These are phyloP conservation scores for Hygrophoropsis aurantiaca DNA, from an alignment of 768 basidiomycete species.

Conservation along the genomic window DNA sequence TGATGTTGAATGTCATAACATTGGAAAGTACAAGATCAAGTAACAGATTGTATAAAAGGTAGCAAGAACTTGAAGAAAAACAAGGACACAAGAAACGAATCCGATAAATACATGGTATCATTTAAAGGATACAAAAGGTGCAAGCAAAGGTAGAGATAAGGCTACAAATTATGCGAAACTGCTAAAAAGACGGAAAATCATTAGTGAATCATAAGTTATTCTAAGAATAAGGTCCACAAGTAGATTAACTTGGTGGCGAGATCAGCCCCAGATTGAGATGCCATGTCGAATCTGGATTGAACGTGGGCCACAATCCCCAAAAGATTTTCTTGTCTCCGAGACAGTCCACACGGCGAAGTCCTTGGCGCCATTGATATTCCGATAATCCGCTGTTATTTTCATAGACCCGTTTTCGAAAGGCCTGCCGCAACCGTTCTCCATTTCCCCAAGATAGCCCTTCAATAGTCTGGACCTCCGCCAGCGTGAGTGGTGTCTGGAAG, in stretches of 20 bases:
- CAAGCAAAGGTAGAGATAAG: too few species aligned
- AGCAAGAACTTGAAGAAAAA: too few species aligned
- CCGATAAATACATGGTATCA: too few species aligned
- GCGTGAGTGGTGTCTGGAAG: slow-evolving; percentile 44
- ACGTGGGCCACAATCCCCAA: slow-evolving; percentile 38
- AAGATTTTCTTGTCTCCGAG: slow-evolving; percentile 46
- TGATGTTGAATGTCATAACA: too few species aligned
- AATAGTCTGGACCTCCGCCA: slow-evolving; percentile 25
- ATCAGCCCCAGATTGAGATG: slow-evolving; percentile 47
- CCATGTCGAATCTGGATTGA: slow-evolving; percentile 37
- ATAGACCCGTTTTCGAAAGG: slow-evolving; percentile 38
- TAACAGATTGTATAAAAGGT: too few species aligned
- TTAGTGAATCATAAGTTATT: too few species aligned
- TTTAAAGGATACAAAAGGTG: too few species aligned
- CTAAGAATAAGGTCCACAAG: too few species aligned
- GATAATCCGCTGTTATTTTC: slow-evolving; percentile 38
- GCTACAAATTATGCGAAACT: too few species aligned
- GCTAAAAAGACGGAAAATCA: too few species aligned
- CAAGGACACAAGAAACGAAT: too few species aligned
- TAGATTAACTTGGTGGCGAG: slow-evolving; percentile 28
- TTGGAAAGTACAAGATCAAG: too few species aligned
- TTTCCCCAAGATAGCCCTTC: slow-evolving; percentile 14
- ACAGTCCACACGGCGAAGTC: slow-evolving; percentile 50
- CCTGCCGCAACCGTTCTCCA: slow-evolving; percentile 18
- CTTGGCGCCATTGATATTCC: slow-evolving; percentile 37